These are phyloP conservation scores for Gliomastix tumulicola DNA, from an alignment of 2,329 filamentous ascomycete species.

Conservation along the genomic window DNA sequence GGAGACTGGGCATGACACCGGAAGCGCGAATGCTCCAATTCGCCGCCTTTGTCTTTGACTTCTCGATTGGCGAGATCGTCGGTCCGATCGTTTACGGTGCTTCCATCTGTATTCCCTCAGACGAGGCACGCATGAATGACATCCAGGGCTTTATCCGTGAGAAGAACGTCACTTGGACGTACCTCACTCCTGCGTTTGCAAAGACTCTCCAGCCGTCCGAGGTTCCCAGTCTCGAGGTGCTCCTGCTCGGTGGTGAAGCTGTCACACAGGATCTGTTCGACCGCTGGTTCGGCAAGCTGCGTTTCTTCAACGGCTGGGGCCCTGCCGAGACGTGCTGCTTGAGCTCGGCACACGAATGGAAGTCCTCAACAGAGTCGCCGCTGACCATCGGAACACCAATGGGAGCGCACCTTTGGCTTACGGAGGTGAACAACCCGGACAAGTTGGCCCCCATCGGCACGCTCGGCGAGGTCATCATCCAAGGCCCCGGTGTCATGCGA, in stretches of 20 bases:
- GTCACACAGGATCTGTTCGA: slow-evolving; percentile 5
- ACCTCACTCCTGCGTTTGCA: slow-evolving; percentile 2
- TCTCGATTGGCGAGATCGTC: slow-evolving; percentile 24
- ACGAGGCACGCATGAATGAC: slow-evolving; percentile 8
- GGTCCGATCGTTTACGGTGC: slow-evolving; percentile 10
- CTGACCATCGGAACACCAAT: slow-evolving; percentile 1
- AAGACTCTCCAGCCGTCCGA: slow-evolving; percentile 1
- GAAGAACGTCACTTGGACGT: not conserved
- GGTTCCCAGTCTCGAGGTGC: slow-evolving; percentile 1
- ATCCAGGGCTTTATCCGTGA: not conserved
- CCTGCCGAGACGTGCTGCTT: slow-evolving; percentile 9
- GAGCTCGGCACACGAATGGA: not conserved
- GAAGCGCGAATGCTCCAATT: slow-evolving; percentile 46
- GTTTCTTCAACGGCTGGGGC: slow-evolving; percentile 9
- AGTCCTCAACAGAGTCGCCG: slow-evolving; percentile 1
- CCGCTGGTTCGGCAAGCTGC: slow-evolving; percentile 7
- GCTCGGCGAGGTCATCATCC: slow-evolving; percentile 33
- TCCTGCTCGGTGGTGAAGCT: slow-evolving; percentile 9
- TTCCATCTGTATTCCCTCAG: slow-evolving; percentile 11
- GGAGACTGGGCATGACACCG: slow-evolving; percentile 5
- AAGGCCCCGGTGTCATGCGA: slow-evolving; percentile 44
- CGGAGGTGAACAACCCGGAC: slow-evolving; percentile 8
- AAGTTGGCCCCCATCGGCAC: slow-evolving; percentile 13
- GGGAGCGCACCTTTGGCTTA: slow-evolving; percentile 5
- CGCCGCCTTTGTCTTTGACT: slow-evolving; percentile 43